Evolutionary conservation across 257 asterid species (phyloP), one percentile per base, ranked within the genome.

Genomic region (Coffea eugenioides): DNA sequence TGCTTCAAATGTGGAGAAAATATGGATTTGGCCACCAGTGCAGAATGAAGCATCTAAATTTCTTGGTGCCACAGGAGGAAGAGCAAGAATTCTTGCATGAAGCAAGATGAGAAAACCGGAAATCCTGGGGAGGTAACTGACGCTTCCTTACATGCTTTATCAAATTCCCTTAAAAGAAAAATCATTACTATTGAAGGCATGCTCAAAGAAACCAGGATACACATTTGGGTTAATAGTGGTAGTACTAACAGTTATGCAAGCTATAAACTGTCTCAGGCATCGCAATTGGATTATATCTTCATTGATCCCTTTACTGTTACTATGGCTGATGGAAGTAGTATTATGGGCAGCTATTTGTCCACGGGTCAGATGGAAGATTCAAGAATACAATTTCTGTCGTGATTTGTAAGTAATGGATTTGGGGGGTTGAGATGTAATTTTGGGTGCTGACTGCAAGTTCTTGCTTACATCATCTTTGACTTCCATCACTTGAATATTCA

Each of bases 231-330:
- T 0, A 31, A 41, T 14, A 70, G 36, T 4, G 54, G 74, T 3
- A 41, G 31, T 31, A 20, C 39, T 1, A 6, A 71, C 23, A 71
- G 39, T 6, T 71, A 45, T 16, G 46, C 46, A 3, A 18, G 20
- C 3, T 9, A 5, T 0, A 11, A 6, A 0, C 61, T 13, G 2
- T 21, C 8, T 14, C 4, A 13, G 3, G 20, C 27, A 0, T 34
- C 16, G 25, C 9, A 14, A 1, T 48, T 3, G 3, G 2, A 1
- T 13, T 5, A 12, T 13, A 0, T 1, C 3, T 7, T 4, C 0
- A 7, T 20, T 12, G 25, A 31, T 8, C 36, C 65, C 0, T 73
- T 9, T 5, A 14, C 54, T 3, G 51, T 72, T 0, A 2, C 64
- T 0, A 2, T 72, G 0, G 45, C 62, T 2, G 52, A 72, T 49